Evolutionary conservation across 306 rosid genomes (phyloP), one percentile per base, ranked within the genome.

Genomic region (Dalbergia cochinchinensis): DNA sequence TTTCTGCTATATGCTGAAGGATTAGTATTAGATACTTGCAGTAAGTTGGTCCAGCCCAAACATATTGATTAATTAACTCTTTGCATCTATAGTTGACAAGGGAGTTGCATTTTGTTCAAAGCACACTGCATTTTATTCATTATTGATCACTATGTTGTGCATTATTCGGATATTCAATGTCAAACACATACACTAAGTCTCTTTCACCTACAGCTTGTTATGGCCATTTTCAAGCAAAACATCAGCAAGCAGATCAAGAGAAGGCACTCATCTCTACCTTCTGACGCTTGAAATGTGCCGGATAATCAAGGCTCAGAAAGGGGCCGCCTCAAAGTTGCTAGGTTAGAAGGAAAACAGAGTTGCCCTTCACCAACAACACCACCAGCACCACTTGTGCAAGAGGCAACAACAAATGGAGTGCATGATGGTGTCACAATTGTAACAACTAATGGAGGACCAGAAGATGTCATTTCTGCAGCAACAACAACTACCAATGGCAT

Each of bases 161-260:
- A 65, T 12, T 18, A 41, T 55, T 64, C 31, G 26, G 19, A 37
- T 26, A 33, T 66, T 74, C 20, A 15, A 20, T 71, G 11, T 19
- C 8, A 55, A 39, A 61, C 85, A 45, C 34, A 26, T 1, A 54
- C 2, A 26, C 12, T 69, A 39, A 14, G 10, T 79, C 2, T 59
- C 20, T 31, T 42, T 8, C 39, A 79, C 4, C 64, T 41, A 42
- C 81, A 89, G 97, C 75, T 91, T 63, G 6, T 87, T 35, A 3
- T 87, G 65, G 89, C 69, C 11, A 74, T 80, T 37, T 91, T 88
- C 68, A 82, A 85, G 79, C 85, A 88, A 85, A 81, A 69, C 22
- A 73, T 76, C 13, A 69, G 33, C 5, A 68, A 50, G 3, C 69
- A 71, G 26, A 19, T 74, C 18, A 82, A 78, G 81, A 84, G 35